Evolutionary conservation across 2,329 filamentous ascomycete genomes (phyloP).

Genomic region (Coleophoma crateriformis): DNA sequence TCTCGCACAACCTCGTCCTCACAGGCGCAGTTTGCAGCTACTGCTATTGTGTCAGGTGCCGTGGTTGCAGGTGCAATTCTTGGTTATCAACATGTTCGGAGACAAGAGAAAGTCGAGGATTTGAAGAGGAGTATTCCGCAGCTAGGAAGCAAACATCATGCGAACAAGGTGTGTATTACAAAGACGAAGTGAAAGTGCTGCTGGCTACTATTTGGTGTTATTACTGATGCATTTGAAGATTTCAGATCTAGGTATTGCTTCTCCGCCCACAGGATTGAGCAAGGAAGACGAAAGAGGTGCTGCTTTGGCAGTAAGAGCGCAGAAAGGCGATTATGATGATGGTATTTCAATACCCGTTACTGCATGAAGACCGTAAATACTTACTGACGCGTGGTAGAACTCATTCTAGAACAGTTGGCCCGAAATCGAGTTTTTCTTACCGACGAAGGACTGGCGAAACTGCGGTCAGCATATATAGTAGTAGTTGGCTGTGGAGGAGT

Average conservation of each 20-base stretch:
- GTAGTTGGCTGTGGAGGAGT: constrained; percentile 93
- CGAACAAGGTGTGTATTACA: constrained; percentile 30
- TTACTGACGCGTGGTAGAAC: constrained; percentile 45
- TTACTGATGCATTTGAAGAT: constrained; percentile 29
- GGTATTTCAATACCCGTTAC: constrained; percentile 14
- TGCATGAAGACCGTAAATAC: not conserved
- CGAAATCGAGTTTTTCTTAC: constrained; percentile 89
- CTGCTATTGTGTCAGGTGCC: constrained; percentile 60
- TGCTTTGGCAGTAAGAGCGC: constrained; percentile 52
- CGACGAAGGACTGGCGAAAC: constrained; percentile 70
- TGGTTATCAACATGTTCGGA: constrained; percentile 54
- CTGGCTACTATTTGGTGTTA: too few species aligned
- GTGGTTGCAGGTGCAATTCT: constrained; percentile 55
- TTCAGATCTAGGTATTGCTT: constrained; percentile 40
- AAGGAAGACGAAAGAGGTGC: constrained; percentile 58
- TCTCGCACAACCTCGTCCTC: constrained; percentile 13
- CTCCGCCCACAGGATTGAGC: constrained; percentile 29
- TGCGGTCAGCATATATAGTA: constrained; percentile 78
- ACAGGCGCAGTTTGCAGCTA: constrained; percentile 57
- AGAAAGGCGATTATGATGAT: constrained; percentile 59
- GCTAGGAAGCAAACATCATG: constrained; percentile 23
- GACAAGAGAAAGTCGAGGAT: constrained; percentile 46
- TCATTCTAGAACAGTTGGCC: constrained; percentile 91
- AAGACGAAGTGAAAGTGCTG: not conserved
- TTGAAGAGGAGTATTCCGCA: constrained; percentile 57